Conservation (phyloP, 257 asterid species). For the Solanum peruvianum region DNA sequence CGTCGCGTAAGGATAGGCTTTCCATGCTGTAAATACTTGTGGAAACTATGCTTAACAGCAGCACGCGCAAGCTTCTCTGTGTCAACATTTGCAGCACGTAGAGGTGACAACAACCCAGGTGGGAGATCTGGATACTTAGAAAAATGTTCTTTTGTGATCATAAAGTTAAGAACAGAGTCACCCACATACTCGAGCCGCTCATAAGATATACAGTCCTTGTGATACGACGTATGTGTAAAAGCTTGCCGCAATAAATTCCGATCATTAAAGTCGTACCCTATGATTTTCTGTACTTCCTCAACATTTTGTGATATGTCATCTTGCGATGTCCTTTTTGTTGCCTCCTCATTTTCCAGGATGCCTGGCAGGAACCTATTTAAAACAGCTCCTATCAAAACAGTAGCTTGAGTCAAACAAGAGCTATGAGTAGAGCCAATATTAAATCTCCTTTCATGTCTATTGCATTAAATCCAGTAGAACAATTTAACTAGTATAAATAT, state of each 20-base stretch:
- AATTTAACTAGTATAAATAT: neutral
- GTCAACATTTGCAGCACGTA: slow-evolving; percentile 90
- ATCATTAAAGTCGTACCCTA: slow-evolving; percentile 54
- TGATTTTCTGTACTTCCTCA: slow-evolving; percentile 51
- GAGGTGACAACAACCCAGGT: slow-evolving; percentile 65
- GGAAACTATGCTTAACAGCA: slow-evolving; percentile 55
- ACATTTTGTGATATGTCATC: slow-evolving; percentile 18
- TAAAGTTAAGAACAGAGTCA: slow-evolving; percentile 60
- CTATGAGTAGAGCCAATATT: neutral
- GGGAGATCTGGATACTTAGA: slow-evolving; percentile 49
- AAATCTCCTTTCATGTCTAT: neutral
- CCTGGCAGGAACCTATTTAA: slow-evolving; percentile 29
- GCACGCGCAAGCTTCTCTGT: slow-evolving; percentile 88
- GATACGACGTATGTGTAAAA: slow-evolving; percentile 59
- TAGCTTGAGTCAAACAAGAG: neutral
- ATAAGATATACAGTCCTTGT: slow-evolving; percentile 32
- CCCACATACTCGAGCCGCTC: slow-evolving; percentile 78
- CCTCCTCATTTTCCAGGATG: slow-evolving; percentile 8
- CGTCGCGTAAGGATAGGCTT: slow-evolving; percentile 28
- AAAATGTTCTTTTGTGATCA: slow-evolving; percentile 57
- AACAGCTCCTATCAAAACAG: slow-evolving; percentile 32
- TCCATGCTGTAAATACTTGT: slow-evolving; percentile 44
- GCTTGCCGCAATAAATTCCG: slow-evolving; percentile 47
- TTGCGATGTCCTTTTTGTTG: slow-evolving; percentile 5
- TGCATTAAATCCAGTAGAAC: neutral